Percentiles rank a stretch among this genome's conserved stretches.
Evolutionary conservation across 495 filamentous ascomycete genomes (phyloP).

Genomic region (Aspergillus nidulans): DNA sequence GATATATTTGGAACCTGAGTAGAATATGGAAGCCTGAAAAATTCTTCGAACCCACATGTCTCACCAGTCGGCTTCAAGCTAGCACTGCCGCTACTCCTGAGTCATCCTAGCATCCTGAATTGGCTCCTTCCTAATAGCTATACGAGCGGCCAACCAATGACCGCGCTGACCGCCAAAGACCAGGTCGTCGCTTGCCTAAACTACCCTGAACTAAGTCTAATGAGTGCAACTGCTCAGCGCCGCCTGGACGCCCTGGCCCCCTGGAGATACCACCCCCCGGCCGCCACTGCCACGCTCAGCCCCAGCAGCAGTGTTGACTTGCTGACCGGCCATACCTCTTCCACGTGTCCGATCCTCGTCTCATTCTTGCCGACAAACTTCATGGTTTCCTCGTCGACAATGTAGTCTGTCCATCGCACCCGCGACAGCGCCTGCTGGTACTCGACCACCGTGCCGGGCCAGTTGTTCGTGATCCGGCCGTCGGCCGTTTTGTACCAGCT

Average conservation of each 20-base stretch:
- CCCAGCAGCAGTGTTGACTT: slow-evolving; percentile 4
- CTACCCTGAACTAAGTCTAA: no score
- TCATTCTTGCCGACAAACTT: slow-evolving; percentile 26
- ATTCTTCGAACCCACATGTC: not conserved
- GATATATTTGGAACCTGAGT: not conserved
- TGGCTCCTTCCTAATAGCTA: not conserved
- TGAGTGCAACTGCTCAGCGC: not conserved
- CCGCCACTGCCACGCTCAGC: not conserved
- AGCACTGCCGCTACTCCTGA: not conserved
- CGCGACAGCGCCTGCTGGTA: slow-evolving; percentile 43
- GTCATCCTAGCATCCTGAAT: no score
- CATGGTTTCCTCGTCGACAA: slow-evolving; percentile 29
- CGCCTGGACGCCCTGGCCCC: not conserved
- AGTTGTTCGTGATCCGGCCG: slow-evolving; percentile 55
- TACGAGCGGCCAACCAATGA: not conserved
- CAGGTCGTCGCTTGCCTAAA: no score
- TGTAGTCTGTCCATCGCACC: slow-evolving; percentile 47
- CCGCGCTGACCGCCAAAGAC: no score
- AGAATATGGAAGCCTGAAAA: not conserved
- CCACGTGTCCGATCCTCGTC: slow-evolving; percentile 36
- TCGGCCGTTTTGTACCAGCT: slow-evolving; percentile 54
- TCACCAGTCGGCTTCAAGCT: not conserved
- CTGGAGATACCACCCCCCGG: slow-evolving; percentile 8
- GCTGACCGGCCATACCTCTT: slow-evolving; percentile 9
- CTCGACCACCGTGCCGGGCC: slow-evolving; percentile 46